Percentiles rank a stretch among this genome's conserved stretches.
phyloP scores from a whole-genome alignment of 2,329 filamentous ascomycete species.

The Thelonectria discophora region DNA sequence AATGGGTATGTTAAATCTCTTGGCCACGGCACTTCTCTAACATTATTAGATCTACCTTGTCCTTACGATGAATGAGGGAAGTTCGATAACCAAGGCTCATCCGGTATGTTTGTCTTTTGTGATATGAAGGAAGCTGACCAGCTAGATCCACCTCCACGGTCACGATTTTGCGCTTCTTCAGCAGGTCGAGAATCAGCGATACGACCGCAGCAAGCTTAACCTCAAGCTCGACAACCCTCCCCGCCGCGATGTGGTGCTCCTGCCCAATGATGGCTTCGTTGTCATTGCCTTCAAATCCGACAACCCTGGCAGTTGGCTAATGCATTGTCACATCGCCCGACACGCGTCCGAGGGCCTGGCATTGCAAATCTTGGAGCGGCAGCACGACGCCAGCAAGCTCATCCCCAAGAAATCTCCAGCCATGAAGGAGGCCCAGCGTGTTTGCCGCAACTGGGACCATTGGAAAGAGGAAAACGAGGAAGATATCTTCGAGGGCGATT shows the following conservation, averaged over 20 bases:
- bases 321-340: slow-evolving; percentile 60
- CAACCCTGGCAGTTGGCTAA: slow-evolving; percentile 59
- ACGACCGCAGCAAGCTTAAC: slow-evolving; percentile 25
- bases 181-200: slow-evolving; percentile 22
- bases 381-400: background rate
- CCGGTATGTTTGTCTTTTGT: slow-evolving; percentile 22
- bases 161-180: slow-evolving; percentile 37
- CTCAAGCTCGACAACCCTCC: slow-evolving; percentile 53
- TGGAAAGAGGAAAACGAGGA: background rate
- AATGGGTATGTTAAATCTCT: slow-evolving; percentile 23
- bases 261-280: slow-evolving; percentile 53
- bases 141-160: slow-evolving; percentile 37
- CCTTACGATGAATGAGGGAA: slow-evolving; percentile 24
- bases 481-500: background rate
- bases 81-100: slow-evolving; percentile 21
- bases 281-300: slow-evolving; percentile 58
- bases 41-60: slow-evolving; percentile 26
- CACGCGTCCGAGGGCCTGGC: slow-evolving; percentile 50
- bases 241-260: slow-evolving; percentile 60
- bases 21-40: background rate
- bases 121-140: background rate
- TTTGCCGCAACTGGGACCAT: background rate
- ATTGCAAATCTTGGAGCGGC: slow-evolving; percentile 35
- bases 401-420: background rate
- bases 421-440: background rate